These are phyloP conservation scores for Acer yangbiense DNA, from an alignment of 345 rosid species.

Conservation along the genomic window DNA sequence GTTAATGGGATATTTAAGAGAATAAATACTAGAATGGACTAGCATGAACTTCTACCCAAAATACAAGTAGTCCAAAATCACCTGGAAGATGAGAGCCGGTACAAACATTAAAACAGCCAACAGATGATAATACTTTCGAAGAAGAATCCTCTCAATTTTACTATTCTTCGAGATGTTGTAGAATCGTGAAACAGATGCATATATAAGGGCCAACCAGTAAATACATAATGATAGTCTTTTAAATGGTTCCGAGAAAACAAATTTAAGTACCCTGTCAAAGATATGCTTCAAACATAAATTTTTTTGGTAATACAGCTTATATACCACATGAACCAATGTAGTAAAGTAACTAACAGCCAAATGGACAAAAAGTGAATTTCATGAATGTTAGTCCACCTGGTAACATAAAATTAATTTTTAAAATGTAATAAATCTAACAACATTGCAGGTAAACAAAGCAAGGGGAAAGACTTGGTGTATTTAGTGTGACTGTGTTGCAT, in stretches of 20 bases:
- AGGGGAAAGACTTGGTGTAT: neutral
- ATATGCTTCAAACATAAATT: constrained; percentile 7
- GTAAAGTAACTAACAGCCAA: neutral
- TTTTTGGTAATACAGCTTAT: neutral
- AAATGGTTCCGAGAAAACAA: constrained; percentile 73
- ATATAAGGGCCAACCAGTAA: constrained; percentile 75
- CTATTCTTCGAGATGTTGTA: constrained; percentile 86
- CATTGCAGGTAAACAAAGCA: neutral
- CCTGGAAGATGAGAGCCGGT: constrained; percentile 96
- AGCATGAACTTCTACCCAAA: neutral
- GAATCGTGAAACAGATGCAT: constrained; percentile 66
- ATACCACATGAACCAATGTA: neutral
- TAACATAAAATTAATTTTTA: neutral
- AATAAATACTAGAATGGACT: constrained; percentile 5
- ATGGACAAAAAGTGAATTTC: neutral
- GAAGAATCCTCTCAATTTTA: constrained; percentile 94
- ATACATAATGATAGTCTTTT: constrained; percentile 79
- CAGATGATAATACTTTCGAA: constrained; percentile 92
- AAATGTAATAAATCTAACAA: neutral
- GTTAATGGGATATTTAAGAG: constrained; percentile 17
- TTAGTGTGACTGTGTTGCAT: neutral
- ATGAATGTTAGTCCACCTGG: neutral
- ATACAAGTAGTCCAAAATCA: constrained; percentile 30
- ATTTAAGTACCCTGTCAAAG: constrained; percentile 64
- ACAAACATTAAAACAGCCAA: constrained; percentile 95